Base-by-base conservation (phyloP, 2,329 filamentous ascomycete species). In the Ascochyta viciae-villosae region DNA sequence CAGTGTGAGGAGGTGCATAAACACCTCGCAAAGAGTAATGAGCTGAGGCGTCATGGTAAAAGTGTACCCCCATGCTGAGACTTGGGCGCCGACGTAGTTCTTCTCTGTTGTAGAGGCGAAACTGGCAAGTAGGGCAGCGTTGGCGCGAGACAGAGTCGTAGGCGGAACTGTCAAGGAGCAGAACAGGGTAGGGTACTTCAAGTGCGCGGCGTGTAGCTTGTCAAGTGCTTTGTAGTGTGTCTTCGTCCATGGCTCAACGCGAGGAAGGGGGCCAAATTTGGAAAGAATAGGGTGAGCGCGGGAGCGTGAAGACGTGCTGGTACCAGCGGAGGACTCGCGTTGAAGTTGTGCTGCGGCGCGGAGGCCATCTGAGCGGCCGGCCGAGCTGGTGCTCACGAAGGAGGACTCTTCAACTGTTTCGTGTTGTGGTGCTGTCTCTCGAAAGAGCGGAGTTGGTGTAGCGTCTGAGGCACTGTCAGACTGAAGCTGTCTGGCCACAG, bases 171-270 rank as follows among this genome's bases (percentile, higher is more conserved):
- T 47, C 6, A 66, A 57, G 3, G 61, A 54, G 6, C 62, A 64
- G 58, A 77, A 77, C 39, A 74, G 63, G 0, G 63, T 47, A 1
- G 71, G 72, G 26, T 72, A 60, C 15, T 68, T 70, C 41, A 72
- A 68, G 58, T 73, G 69, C 16, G 64, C 60, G 23, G 68, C 57
- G 60, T 71, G 76, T 7, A 78, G 66, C 13, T 60, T 58, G 57
- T 77, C 74, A 33, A 78, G 70, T 4, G 66, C 65, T 24, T 73
- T 73, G 63, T 75, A 78, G 57, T 78, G 76, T 0, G 75, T 76
- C 35, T 72, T 72, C 31, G 75, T 77, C 73, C 75, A 78, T 4
- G 76, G 75, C 39, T 75, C 68, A 16, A 73, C 37, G 26, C 67
- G 69, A 7, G 76, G 76, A 0, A 78, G 64, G 7, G 63, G 61